These are phyloP conservation scores for Gloeopeniophorella convolvens DNA, from an alignment of 768 basidiomycete genomes.

Conservation along the genomic window DNA sequence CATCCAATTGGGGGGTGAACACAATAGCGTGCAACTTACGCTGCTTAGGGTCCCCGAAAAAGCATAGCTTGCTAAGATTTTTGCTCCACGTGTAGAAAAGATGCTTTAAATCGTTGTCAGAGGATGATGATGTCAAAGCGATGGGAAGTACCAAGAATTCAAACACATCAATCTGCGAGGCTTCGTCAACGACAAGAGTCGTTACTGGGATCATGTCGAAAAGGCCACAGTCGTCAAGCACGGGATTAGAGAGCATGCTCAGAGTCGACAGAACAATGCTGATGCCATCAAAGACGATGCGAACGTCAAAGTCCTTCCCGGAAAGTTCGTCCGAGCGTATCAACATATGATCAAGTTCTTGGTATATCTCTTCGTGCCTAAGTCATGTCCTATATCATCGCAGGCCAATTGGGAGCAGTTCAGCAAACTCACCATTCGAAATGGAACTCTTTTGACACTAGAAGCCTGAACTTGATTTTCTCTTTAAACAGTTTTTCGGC, in stretches of 20 bases:
- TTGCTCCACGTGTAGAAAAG: conserved; percentile 37
- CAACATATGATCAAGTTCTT: conserved; percentile 30
- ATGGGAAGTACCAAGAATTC: conserved; percentile 38
- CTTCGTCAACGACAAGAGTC: conserved; percentile 51
- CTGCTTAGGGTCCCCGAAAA: conserved; percentile 51
- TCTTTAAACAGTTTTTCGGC: conserved; percentile 59
- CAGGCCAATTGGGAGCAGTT: not conserved
- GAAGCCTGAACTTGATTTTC: conserved; percentile 52
- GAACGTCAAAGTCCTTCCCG: conserved; percentile 21
- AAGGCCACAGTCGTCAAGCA: conserved; percentile 28
- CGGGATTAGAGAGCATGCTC: conserved; percentile 44
- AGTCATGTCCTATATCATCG: not conserved
- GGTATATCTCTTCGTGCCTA: conserved; percentile 50
- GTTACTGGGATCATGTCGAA: conserved; percentile 36
- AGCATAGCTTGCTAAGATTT: conserved; percentile 39
- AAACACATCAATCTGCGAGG: conserved; percentile 43
- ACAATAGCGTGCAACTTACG: conserved; percentile 32
- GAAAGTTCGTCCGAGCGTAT: conserved; percentile 37
- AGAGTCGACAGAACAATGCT: conserved; percentile 42
- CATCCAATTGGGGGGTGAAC: not conserved
- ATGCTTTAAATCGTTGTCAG: conserved; percentile 27
- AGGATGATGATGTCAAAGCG: not conserved
- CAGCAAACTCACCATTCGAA: conserved; percentile 25
- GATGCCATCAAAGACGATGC: conserved; percentile 26
- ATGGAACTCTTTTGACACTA: conserved; percentile 27